phyloP scores from a whole-genome alignment of 1,139 yeast genomes.

The Sugiyamaella castrensis region DNA sequence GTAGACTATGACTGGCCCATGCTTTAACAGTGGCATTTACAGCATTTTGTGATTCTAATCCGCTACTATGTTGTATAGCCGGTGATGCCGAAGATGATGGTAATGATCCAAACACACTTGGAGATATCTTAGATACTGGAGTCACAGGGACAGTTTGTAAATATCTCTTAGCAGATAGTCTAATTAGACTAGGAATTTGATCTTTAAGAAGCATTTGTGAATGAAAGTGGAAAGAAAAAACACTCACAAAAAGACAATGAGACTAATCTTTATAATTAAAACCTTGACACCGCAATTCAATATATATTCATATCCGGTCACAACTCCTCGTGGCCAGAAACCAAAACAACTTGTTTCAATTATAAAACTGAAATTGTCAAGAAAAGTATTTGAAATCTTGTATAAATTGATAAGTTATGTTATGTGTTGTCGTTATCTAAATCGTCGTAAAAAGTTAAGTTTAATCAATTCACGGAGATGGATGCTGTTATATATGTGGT shows the following conservation, averaged over 20 bases:
- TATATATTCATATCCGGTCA: too few relatives aligned
- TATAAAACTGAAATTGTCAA: too few relatives aligned
- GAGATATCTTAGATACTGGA: constrained; percentile 17
- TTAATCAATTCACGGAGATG: too few relatives aligned
- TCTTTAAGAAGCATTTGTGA: constrained; percentile 10
- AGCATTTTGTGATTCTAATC: neutral
- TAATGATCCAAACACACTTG: constrained; percentile 17
- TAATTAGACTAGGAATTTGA: constrained; percentile 13
- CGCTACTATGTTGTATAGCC: neutral
- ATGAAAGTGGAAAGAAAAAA: too few relatives aligned
- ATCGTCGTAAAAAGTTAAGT: too few relatives aligned
- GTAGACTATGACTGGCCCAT: constrained; percentile 20
- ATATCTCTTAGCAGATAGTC: constrained; percentile 18
- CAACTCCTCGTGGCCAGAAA: too few relatives aligned
- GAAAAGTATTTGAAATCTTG: too few relatives aligned
- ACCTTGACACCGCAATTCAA: too few relatives aligned
- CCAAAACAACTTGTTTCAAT: too few relatives aligned
- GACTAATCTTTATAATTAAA: neutral
- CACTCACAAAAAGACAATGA: neutral
- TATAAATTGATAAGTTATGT: too few relatives aligned
- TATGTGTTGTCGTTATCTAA: too few relatives aligned
- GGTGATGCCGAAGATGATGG: constrained; percentile 17
- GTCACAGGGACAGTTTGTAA: constrained; percentile 19
- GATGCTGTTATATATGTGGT: too few relatives aligned
- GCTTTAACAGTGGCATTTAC: constrained; percentile 4